A percentile compares a stretch with the other conserved stretches of the same genome.
Evolutionary conservation across 208 protist species (phyloP).

Genomic region (Acanthamoeba sp.): DNA sequence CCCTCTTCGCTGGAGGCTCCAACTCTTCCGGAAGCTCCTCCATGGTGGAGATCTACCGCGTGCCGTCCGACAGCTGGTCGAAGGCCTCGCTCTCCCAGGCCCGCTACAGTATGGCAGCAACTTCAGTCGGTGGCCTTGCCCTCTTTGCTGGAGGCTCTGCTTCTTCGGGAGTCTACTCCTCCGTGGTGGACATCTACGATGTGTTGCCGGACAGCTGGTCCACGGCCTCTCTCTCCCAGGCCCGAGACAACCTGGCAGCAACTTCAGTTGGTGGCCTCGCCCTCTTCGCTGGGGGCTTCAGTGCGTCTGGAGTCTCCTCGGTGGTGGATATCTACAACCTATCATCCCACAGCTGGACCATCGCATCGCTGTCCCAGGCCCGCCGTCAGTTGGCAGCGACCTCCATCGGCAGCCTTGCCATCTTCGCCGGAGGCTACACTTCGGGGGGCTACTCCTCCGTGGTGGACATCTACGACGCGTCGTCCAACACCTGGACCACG

Average conservation of each 20-base stretch:
- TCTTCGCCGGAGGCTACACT: neutral
- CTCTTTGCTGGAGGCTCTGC: neutral
- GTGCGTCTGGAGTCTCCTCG: neutral
- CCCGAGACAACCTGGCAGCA: neutral
- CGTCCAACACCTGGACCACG: neutral
- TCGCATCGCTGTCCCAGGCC: neutral
- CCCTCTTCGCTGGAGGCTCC: neutral
- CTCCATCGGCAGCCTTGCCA: neutral
- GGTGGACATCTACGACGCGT: constrained; percentile 16
- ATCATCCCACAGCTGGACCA: neutral
- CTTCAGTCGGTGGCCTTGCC: neutral
- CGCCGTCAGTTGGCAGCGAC: neutral
- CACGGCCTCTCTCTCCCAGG: neutral
- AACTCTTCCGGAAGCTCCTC: neutral
- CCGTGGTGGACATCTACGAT: neutral
- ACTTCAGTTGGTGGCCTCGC: neutral
- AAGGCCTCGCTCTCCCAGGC: neutral
- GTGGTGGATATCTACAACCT: constrained; percentile 5
- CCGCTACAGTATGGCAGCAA: neutral
- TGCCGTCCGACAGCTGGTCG: neutral
- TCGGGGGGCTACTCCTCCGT: neutral
- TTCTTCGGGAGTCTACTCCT: too few relatives aligned
- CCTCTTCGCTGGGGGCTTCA: neutral
- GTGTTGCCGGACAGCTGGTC: neutral
- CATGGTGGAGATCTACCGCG: neutral